Evolutionary conservation across 2,329 filamentous ascomycete species (phyloP).

Genomic region (Colletotrichum paranaense): DNA sequence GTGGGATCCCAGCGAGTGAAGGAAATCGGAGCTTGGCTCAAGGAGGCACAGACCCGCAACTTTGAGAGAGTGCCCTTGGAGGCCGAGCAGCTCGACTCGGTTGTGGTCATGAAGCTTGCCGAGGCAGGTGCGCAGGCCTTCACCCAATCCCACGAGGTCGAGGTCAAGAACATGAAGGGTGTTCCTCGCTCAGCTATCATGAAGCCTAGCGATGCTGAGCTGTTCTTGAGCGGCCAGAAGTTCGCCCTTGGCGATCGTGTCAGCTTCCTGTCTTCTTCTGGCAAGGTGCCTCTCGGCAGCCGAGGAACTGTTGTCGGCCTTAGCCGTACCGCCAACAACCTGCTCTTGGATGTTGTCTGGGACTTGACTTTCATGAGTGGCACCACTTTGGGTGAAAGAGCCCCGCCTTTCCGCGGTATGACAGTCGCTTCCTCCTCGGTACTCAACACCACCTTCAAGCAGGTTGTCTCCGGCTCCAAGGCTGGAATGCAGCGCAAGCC

Average conservation of each 20-base stretch:
- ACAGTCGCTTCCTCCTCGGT: slow-evolving; percentile 91
- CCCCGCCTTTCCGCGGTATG: slow-evolving; percentile 92
- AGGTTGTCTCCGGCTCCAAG: slow-evolving; percentile 79
- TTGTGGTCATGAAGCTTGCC: slow-evolving; percentile 85
- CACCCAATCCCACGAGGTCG: slow-evolving; percentile 61
- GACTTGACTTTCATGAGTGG: slow-evolving; percentile 98
- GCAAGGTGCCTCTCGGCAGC: slow-evolving; percentile 93
- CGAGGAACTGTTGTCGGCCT: slow-evolving; percentile 95
- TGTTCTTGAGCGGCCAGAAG: slow-evolving; percentile 85
- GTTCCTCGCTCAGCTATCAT: slow-evolving; percentile 90
- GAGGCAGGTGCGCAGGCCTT: slow-evolving; percentile 75
- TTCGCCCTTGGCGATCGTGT: slow-evolving; percentile 91
- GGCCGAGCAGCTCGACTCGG: slow-evolving; percentile 94
- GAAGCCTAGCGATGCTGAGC: slow-evolving; percentile 95
- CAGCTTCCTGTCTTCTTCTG: slow-evolving; percentile 91
- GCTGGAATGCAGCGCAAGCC: slow-evolving; percentile 65
- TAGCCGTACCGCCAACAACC: slow-evolving; percentile 84
- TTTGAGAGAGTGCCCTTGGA: slow-evolving; percentile 97
- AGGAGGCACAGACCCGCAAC: slow-evolving; percentile 88
- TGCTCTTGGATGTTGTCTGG: slow-evolving; percentile 91
- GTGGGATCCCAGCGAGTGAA: slow-evolving; percentile 85
- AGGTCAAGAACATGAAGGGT: slow-evolving; percentile 77
- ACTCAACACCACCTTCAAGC: slow-evolving; percentile 85
- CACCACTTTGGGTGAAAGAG: slow-evolving; percentile 89
- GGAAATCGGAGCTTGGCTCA: slow-evolving; percentile 94